Evolutionary conservation across 208 protist species (phyloP), one percentile per base, ranked within the genome.

Genomic region (Trypanosoma boissoni): DNA sequence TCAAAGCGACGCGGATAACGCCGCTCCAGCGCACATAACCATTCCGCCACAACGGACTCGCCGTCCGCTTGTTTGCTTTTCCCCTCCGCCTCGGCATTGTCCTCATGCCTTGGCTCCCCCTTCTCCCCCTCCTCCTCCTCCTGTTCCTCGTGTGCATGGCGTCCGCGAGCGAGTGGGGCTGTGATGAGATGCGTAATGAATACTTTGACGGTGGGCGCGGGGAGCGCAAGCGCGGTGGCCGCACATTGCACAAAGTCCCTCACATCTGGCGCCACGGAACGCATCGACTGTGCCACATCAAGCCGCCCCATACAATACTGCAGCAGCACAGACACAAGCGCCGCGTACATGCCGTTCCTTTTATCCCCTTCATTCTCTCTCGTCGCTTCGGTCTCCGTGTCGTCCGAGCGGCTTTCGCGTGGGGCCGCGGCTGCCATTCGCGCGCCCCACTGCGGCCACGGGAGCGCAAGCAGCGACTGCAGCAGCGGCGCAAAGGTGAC

Each of bases 1-100:
- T 93, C 86, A 60, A 93, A 90, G 14, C 78, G 68, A 28, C 72
- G 64, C 28, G 74, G 48, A 53, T 83, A 90, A 27, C 83, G 82
- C 2, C 86, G 74, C 62, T 93, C 83, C 10, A 93, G 58, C 1
- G 83, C 76, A 20, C 55, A 34, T n/a, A 86, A 61, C 54, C 58
- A 79, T 51, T 28, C 48, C 48, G 49, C 80, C 26, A 64, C 65
- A 68, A 41, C 76, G 56, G 14, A 16, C 20, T n/a, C 28, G 5
- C 16, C 21, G 3, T 49, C 24, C 1, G 44, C 10, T 10, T 14
- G 21, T 10, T 43, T 10, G 14, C 9, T 26, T 3, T 7, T 27
- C 3, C n/a, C 39, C 6, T 46, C 5, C 9, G 0, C 12, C 9
- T 21, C 7, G 24, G 37, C 36, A 0, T 8, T 39, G 9, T 5